Base-by-base conservation (phyloP, 306 rosid genomes). In the Malus fusca region DNA sequence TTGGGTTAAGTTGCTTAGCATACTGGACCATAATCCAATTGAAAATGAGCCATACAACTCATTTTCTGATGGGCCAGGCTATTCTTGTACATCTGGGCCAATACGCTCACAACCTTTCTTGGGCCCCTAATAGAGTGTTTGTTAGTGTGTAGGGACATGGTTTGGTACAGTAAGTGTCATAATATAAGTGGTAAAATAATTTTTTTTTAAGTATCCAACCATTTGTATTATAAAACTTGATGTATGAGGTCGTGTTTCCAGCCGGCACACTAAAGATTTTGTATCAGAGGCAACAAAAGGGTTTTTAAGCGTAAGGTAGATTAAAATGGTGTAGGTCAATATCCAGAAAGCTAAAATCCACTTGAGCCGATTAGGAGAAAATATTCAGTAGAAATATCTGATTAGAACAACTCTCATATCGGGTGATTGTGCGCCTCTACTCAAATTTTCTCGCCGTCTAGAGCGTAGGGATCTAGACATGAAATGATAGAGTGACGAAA, bases 151-250 rank as follows among this genome's bases (percentile, higher is more conserved):
- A 0, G 0, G 8, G 9, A 1, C 2, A 6, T 0, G 40, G 0
- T 0, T 8, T 6, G 0, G 0, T 6, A 0, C 2, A 35, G 0
- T 0, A 35, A 35, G 8, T 6, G 2, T 35, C 0, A 35, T 35
- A 35, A 35, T 35, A 35, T 0, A 35, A 6, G 8, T 6, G 0
- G 40, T 33, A 5, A 5, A 8, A 33, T n/a, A 1, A 33, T 31
- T 31, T 33, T 5, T 33, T 33, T 33, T 33, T 33, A 33, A 35
- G 2, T 35, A 35, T 35, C 40, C 8, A 35, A 35, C 2, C 0
- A 35, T 35, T 35, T 35, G 0, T 35, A 35, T 1, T 35, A 35
- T 35, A 0, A 35, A 35, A 6, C 9, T 35, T 35, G 8, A 2
- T 35, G 40, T 6, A 35, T 35, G 8, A 1, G 40, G 8, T 0